A percentile compares a stretch with the other conserved stretches of the same genome.
Evolutionary conservation across 805 yeast species (phyloP).

Genomic region (Schizosaccharomyces lindneri): DNA sequence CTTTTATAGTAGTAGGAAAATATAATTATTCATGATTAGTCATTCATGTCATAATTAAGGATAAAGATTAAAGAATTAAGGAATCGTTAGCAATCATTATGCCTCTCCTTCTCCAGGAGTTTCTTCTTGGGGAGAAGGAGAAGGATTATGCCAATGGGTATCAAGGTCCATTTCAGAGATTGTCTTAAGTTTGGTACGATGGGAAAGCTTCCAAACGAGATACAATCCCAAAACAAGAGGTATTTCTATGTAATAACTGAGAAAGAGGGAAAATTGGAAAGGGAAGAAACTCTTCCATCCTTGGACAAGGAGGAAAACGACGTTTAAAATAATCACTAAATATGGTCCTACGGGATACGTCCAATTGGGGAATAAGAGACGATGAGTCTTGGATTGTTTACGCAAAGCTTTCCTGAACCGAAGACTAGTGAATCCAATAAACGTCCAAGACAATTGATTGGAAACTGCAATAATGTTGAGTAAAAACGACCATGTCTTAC

Average conservation of each 20-base stretch:
- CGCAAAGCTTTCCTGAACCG: conserved; percentile 26
- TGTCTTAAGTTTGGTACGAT: conserved; percentile 19
- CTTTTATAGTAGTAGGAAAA: no score
- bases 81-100: no score
- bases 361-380: conserved; percentile 24
- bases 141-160: conserved; percentile 6
- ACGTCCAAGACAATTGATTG: conserved; percentile 38
- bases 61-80: no score
- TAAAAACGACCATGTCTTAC: conserved; percentile 41
- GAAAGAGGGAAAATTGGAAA: conserved; percentile 20
- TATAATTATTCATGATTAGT: no score
- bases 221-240: conserved; percentile 22
- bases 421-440: conserved; percentile 27
- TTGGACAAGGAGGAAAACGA: conserved; percentile 43
- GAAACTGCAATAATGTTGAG: conserved; percentile 34
- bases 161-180: conserved; percentile 31
- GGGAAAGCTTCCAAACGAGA: conserved; percentile 26
- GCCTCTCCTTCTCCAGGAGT: no score
- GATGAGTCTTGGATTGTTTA: conserved; percentile 18
- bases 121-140: background rate
- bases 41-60: no score
- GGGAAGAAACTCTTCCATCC: conserved; percentile 70
- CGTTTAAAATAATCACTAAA: conserved; percentile 34
- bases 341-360: conserved; percentile 35
- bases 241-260: conserved; percentile 28